Base-by-base conservation (phyloP, 345 rosid species). In the Gossypium ekmanianum region DNA sequence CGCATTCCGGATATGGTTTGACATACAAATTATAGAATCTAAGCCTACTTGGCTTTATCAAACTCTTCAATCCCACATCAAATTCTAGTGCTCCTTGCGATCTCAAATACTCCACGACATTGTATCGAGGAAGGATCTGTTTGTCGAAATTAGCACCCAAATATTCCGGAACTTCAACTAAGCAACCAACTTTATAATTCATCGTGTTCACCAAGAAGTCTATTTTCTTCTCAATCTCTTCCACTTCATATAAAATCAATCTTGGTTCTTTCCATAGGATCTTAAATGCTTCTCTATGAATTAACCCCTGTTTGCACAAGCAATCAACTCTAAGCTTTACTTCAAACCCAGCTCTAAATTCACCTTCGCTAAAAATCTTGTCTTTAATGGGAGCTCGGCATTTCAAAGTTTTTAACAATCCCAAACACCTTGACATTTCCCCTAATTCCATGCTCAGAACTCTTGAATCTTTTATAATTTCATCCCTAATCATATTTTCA, bases 1-100 rank as follows among this genome's bases (percentile, higher is more conserved):
- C 63, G 29, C 63, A 59, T 59, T 59, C 63, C 39, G 63, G 63
- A 59, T 59, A 59, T 59, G 63, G 63, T 26, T 59, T 59, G 17
- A 59, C 63, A 59, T 59, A 59, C 63, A 59, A 11, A 12, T 59
- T 24, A 59, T 59, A 59, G 63, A 59, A 59, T 59, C 39, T 59
- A 12, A 59, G 39, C 63, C 63, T 59, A 59, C 63, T 59, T 24
- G 63, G 63, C 63, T 59, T 59, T 59, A 59, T 59, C 63, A 59
- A 59, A 24, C 63, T 11, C 63, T 59, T 59, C 63, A 59, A 59
- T 8, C 63, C 63, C 17, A 59, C 39, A 11, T 59, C 63, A 26
- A 59, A 59, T 59, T 13, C 41, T 1, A 59, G n/a, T 24, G 63
- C 63, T 11, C 63, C 63, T 59, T 59, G 26, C 5, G 63, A 59